Base-by-base conservation (phyloP, 306 rosid genomes). In the Calophaca sinica region DNA sequence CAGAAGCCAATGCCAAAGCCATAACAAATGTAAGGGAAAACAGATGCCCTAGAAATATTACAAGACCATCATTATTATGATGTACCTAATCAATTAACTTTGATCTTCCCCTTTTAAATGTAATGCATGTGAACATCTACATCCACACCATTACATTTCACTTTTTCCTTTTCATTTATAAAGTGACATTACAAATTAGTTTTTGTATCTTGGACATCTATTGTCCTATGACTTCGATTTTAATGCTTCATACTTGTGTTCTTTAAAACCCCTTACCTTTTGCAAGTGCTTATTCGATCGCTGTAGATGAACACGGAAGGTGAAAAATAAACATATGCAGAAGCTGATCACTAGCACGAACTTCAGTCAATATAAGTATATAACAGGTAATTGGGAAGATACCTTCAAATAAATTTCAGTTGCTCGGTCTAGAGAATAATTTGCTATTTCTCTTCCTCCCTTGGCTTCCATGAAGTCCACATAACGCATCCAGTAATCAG, bases 401-500 rank as follows among this genome's bases (percentile, higher is more conserved):
- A 94, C 98, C 96, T 87, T 91, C 64, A 89, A 80, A 80, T 86
- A 87, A 72, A 77, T 85, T 83, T 80, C 86, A 42, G 98, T 91
- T 13, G 91, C 94, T 87, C 98, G 89, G 68, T 88, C 88, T 75
- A 91, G 88, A 79, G 97, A 88, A 82, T 78, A 81, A 79, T 81
- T 89, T 75, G 98, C 92, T 65, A 94, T 81, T 83, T 94, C 98
- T 87, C 98, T 83, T 86, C 96, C 98, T 69, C 98, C 98, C 74
- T 89, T 94, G 48, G 83, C 75, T 83, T 94, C 97, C 96, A 89
- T 71, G 79, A 89, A 94, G 58, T 89, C 92, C 82, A 82, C 96
- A 53, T 87, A 94, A 68, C 97, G 97, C 90, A 91, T 89, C 98
- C 98, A 94, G 73, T 86, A 91, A 72, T 94, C 98, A 62, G 93